These are phyloP conservation scores for Datisca glomerata DNA, from an alignment of 306 rosid species.

Conservation along the genomic window DNA sequence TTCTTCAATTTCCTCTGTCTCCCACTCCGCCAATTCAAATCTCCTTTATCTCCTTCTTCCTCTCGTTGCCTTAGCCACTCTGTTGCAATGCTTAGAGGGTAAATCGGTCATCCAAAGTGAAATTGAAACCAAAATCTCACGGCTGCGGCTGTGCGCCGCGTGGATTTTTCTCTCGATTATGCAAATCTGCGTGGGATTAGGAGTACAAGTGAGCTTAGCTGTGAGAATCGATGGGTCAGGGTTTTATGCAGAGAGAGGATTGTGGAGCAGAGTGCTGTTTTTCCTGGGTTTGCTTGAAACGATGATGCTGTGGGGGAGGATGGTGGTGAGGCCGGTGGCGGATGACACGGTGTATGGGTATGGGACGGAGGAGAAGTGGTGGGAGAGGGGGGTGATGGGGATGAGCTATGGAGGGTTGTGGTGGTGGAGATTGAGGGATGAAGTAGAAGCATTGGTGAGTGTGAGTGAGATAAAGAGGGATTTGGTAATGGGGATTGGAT, in stretches of 20 bases:
- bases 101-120: constrained; percentile 17
- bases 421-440: constrained; percentile 80
- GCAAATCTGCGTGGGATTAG: constrained; percentile 62
- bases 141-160: constrained; percentile 24
- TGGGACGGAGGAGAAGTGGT: constrained; percentile 33
- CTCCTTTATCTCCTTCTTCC: constrained; percentile 39
- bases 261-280: constrained; percentile 36
- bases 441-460: constrained; percentile 47
- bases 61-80: constrained; percentile 24
- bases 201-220: constrained; percentile 40
- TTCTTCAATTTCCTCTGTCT: constrained; percentile 16
- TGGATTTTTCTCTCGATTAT: constrained; percentile 55
- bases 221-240: constrained; percentile 16
- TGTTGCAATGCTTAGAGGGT: constrained; percentile 32
- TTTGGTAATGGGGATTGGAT: constrained; percentile 28
- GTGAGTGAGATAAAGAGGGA: constrained; percentile 41
- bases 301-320: constrained; percentile 42
- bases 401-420: constrained; percentile 42
- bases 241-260: constrained; percentile 8
- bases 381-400: constrained; percentile 35
- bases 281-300: constrained; percentile 68
- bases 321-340: constrained; percentile 76
- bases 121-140: constrained; percentile 7
- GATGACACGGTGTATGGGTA: constrained; percentile 52
- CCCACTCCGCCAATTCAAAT: constrained; percentile 23